phyloP scores from a whole-genome alignment of 176 grass and related monocot species.

The Triticum urartu region DNA sequence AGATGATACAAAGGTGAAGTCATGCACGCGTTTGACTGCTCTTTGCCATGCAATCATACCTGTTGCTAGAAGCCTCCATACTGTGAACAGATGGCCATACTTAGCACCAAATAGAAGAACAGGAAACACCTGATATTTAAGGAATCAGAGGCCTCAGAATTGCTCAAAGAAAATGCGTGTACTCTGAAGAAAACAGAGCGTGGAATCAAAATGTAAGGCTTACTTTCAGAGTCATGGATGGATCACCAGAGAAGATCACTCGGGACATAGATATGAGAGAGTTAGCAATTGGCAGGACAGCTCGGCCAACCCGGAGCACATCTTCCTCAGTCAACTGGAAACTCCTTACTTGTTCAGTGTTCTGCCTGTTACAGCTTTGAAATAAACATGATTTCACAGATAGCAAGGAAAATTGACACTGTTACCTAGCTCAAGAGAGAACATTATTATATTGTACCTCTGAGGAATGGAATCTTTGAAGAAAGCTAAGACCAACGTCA shows the following conservation, averaged over 20 bases:
- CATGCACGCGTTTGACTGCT: constrained; percentile 5
- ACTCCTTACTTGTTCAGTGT: constrained; percentile 26
- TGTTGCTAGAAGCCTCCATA: constrained; percentile 29
- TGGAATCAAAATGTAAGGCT: constrained; percentile 27
- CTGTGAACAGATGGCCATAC: constrained; percentile 6
- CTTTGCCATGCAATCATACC: constrained; percentile 38
- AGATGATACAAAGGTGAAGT: constrained; percentile 5
- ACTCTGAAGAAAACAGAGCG: background rate
- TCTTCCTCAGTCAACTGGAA: constrained; percentile 59
- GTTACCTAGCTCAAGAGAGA: background rate
- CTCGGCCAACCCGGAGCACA: constrained; percentile 24
- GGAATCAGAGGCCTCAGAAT: background rate
- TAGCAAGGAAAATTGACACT: background rate
- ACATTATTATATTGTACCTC: constrained; percentile 34
- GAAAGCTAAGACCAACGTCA: constrained; percentile 59
- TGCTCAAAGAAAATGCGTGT: background rate
- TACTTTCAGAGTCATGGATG: constrained; percentile 69
- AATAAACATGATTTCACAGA: constrained; percentile 19
- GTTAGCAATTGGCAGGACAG: constrained; percentile 55
- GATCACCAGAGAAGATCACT: constrained; percentile 66
- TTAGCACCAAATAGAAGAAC: constrained; percentile 18
- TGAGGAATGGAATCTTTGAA: constrained; percentile 60
- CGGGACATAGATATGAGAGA: constrained; percentile 40
- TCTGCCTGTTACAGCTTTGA: constrained; percentile 41
- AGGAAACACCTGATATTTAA: constrained; percentile 18